Conservation (phyloP, 371 early-diverging fungal species). For the Vittaforma corneae region DNA sequence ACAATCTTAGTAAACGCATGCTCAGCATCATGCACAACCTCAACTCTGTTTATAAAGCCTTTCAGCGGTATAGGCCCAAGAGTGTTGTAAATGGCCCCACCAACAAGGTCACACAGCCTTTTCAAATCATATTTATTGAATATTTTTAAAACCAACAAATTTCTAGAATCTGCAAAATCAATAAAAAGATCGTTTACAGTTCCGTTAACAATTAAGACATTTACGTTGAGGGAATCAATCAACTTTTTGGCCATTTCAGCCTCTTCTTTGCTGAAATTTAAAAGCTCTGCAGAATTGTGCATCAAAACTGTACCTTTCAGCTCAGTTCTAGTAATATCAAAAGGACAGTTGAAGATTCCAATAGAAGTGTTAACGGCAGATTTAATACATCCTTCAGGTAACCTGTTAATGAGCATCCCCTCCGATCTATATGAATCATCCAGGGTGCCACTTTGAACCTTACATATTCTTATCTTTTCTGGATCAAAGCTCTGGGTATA, state of each 20-base stretch:
- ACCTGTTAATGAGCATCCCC: constrained; percentile 93
- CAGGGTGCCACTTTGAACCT: constrained; percentile 80
- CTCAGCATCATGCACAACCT: neutral
- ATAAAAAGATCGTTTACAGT: constrained; percentile 46
- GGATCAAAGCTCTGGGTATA: constrained; percentile 34
- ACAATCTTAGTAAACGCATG: constrained; percentile 3
- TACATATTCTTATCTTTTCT: constrained; percentile 60
- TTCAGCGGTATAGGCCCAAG: constrained; percentile 12
- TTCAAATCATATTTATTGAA: constrained; percentile 55
- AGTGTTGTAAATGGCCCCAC: constrained; percentile 40
- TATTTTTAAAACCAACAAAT: constrained; percentile 50
- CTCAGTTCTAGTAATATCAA: constrained; percentile 86
- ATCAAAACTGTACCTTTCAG: constrained; percentile 96
- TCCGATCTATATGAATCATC: constrained; percentile 77
- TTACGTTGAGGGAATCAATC: constrained; percentile 75
- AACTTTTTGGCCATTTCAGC: constrained; percentile 60
- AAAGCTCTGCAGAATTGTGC: constrained; percentile 84
- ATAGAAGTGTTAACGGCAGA: constrained; percentile 62
- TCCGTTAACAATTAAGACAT: constrained; percentile 54
- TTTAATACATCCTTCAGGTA: constrained; percentile 66
- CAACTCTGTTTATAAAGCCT: neutral
- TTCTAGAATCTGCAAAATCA: constrained; percentile 51
- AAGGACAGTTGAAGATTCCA: constrained; percentile 84
- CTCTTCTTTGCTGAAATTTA: constrained; percentile 82
- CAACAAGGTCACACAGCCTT: constrained; percentile 49